These are phyloP conservation scores for Metarhizium anisopliae DNA, from an alignment of 2,329 filamentous ascomycete species.

Conservation along the genomic window DNA sequence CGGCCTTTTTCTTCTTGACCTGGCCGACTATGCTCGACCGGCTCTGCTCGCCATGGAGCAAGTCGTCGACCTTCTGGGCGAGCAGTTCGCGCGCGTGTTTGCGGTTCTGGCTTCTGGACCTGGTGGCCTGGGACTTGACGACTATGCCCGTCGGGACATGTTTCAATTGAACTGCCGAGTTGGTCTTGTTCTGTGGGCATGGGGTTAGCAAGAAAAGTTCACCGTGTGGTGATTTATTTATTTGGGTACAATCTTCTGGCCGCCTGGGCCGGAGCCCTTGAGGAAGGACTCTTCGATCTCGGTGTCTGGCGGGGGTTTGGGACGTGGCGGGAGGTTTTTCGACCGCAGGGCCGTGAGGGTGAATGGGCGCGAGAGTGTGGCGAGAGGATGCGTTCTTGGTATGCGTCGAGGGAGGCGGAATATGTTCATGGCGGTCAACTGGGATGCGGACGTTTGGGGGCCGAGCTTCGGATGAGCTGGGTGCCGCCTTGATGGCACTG, in stretches of 20 bases:
- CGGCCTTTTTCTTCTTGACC: conserved; percentile 58
- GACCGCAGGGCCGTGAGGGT: conserved; percentile 17
- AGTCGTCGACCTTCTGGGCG: conserved; percentile 63
- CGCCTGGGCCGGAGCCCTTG: conserved; percentile 85
- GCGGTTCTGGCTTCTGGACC: conserved; percentile 78
- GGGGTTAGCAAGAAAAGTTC: background rate
- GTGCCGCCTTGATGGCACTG: background rate
- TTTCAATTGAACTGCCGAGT: conserved; percentile 84
- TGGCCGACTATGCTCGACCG: conserved; percentile 56
- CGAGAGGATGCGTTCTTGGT: background rate
- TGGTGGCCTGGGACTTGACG: conserved; percentile 87
- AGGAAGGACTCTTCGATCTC: conserved; percentile 82
- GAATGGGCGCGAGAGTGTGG: conserved; percentile 15
- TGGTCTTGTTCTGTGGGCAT: conserved; percentile 74
- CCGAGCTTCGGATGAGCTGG: no score
- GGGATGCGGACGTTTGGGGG: no score
- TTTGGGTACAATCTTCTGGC: conserved; percentile 75
- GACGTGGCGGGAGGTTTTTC: conserved; percentile 63
- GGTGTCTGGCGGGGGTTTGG: conserved; percentile 60
- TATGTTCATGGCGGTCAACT: background rate
- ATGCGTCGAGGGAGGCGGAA: background rate
- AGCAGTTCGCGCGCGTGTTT: conserved; percentile 73
- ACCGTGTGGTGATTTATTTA: no score
- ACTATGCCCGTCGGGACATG: conserved; percentile 87
- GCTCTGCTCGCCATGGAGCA: conserved; percentile 62